These are phyloP conservation scores for Pythium rishiriense DNA, from an alignment of 352 stramenopile species.

Conservation along the genomic window DNA sequence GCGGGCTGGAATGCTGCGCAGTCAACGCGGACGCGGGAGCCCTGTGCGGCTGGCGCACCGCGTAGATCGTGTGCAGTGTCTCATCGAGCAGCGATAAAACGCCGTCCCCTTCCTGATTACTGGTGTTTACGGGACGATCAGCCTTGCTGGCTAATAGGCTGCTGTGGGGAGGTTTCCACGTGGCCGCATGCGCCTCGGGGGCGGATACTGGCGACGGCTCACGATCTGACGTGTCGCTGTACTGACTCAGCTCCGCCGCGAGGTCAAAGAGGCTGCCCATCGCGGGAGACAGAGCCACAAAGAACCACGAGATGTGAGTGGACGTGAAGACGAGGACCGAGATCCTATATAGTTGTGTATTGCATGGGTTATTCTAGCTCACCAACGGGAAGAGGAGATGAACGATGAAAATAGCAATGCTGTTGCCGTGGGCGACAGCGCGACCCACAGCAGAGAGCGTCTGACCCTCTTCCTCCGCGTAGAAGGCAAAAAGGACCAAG, in stretches of 20 bases:
- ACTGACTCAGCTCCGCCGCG: slow-evolving; percentile 52
- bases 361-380: background rate
- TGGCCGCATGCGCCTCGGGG: too few relatives aligned
- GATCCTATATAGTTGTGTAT: too few relatives aligned
- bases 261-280: slow-evolving; percentile 68
- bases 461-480: too few relatives aligned
- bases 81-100: slow-evolving; percentile 48
- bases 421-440: background rate
- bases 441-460: background rate
- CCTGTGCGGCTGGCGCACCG: background rate
- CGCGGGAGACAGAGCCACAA: background rate
- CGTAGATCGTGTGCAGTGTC: slow-evolving; percentile 54
- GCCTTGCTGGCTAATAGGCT: too few relatives aligned
- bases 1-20: background rate
- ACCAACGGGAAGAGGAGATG: background rate
- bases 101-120: slow-evolving; percentile 15
- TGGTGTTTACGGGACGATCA: background rate
- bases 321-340: background rate
- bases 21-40: background rate
- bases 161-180: background rate
- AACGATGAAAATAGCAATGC: background rate
- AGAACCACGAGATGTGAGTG: background rate
- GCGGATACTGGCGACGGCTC: too few relatives aligned
- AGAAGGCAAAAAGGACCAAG: too few relatives aligned
- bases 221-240: slow-evolving; percentile 7